phyloP scores from a whole-genome alignment of 2,329 filamentous ascomycete genomes.

The Cercospora berteroae region DNA sequence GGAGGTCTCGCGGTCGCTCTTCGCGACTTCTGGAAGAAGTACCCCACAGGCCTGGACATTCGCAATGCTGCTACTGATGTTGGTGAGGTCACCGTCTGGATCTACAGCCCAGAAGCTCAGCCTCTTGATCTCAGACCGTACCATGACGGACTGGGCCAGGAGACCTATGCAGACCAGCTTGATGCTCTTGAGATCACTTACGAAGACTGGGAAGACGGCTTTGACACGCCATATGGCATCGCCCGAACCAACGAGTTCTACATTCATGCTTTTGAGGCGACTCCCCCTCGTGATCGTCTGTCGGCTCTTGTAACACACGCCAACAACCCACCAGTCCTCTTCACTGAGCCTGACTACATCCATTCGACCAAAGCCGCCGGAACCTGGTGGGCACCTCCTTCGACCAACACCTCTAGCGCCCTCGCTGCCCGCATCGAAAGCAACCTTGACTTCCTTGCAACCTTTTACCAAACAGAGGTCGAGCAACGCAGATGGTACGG shows the following conservation, averaged over 20 bases:
- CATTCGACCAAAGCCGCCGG: constrained; percentile 54
- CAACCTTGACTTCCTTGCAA: constrained; percentile 56
- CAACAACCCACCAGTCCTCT: constrained; percentile 54
- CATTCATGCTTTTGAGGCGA: constrained; percentile 53
- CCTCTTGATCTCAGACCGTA: constrained; percentile 58
- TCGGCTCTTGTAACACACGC: constrained; percentile 46
- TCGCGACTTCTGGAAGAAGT: constrained; percentile 63
- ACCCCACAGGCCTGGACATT: constrained; percentile 59
- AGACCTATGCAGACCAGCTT: constrained; percentile 57
- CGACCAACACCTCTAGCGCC: constrained; percentile 27
- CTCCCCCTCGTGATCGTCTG: constrained; percentile 51
- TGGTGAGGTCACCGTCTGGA: constrained; percentile 58
- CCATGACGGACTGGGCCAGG: constrained; percentile 57
- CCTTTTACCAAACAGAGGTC: constrained; percentile 57
- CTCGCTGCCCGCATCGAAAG: constrained; percentile 48
- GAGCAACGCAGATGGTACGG: constrained; percentile 62
- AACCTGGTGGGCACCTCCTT: constrained; percentile 53
- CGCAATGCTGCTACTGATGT: constrained; percentile 50
- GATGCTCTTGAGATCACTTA: constrained; percentile 63
- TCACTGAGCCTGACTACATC: constrained; percentile 51
- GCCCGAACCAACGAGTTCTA: constrained; percentile 57
- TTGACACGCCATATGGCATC: constrained; percentile 58
- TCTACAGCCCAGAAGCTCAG: constrained; percentile 57
- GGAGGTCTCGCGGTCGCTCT: constrained; percentile 61
- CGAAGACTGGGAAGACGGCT: constrained; percentile 59